Percentiles rank a stretch among this genome's conserved stretches.
Evolutionary conservation across 164 flowering plant species (phyloP).

Genomic region (Dillenia turbinata): DNA sequence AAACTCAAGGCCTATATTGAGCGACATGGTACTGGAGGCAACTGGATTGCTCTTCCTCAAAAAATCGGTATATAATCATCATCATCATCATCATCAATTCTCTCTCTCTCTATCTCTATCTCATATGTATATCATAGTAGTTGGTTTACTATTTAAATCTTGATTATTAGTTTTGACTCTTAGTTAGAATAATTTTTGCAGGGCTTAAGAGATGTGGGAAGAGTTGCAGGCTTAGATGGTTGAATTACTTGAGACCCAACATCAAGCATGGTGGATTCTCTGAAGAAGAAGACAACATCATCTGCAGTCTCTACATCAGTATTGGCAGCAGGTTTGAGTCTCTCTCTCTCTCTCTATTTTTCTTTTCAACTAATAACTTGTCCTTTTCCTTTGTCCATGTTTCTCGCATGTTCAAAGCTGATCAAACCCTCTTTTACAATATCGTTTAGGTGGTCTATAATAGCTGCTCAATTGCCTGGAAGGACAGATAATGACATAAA

Average conservation of each 20-base stretch:
- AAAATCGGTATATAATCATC: slow-evolving; percentile 50
- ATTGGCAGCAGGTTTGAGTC: slow-evolving; percentile 76
- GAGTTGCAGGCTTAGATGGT: slow-evolving; percentile 86
- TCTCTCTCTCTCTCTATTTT: slow-evolving; percentile 14
- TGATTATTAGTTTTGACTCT: background rate
- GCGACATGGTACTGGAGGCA: slow-evolving; percentile 66
- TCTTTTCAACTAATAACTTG: background rate
- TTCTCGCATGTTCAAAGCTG: background rate
- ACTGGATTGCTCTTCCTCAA: slow-evolving; percentile 91
- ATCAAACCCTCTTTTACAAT: background rate
- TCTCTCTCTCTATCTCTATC: slow-evolving; percentile 6
- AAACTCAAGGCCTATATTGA: slow-evolving; percentile 72
- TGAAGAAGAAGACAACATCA: slow-evolving; percentile 85
- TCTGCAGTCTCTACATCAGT: slow-evolving; percentile 75
- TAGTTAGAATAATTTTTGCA: slow-evolving; percentile 8
- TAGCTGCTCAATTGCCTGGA: slow-evolving; percentile 96
- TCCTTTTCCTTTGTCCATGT: background rate
- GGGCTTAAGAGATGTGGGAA: slow-evolving; percentile 88
- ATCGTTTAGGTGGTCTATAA: slow-evolving; percentile 81
- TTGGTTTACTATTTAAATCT: background rate
- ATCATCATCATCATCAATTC: slow-evolving; percentile 3
- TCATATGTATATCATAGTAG: background rate
- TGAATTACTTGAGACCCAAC: slow-evolving; percentile 84
- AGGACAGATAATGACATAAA: slow-evolving; percentile 96
- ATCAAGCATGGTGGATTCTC: slow-evolving; percentile 92